Evolutionary conservation across 2,329 filamentous ascomycete species (phyloP).

Genomic region (Aspergillus pseudotamarii): DNA sequence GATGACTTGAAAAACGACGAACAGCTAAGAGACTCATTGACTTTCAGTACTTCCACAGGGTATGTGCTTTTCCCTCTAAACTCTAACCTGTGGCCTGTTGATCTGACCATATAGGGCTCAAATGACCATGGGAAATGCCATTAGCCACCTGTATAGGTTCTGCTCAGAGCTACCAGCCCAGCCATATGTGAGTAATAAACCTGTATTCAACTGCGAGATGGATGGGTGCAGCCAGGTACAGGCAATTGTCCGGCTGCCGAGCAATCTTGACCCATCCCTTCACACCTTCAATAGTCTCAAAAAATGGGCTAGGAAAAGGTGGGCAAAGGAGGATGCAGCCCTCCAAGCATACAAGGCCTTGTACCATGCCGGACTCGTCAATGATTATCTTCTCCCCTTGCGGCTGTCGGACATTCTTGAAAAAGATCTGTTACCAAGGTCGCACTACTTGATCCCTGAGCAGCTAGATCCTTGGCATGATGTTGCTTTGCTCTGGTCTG

Average conservation of each 20-base stretch:
- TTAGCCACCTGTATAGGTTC: constrained; percentile 4
- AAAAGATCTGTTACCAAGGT: background rate
- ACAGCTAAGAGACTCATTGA: background rate
- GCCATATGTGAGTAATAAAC: background rate
- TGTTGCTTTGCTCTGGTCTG: background rate
- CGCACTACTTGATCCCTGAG: background rate
- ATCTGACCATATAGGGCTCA: background rate
- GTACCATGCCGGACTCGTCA: constrained; percentile 1
- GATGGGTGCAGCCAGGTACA: background rate
- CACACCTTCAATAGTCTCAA: background rate
- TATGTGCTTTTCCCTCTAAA: background rate
- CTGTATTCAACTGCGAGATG: background rate
- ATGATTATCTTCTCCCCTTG: constrained; percentile 8
- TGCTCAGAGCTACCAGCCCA: background rate
- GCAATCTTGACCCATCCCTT: constrained; percentile 8
- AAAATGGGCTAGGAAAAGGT: background rate
- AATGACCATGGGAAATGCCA: background rate
- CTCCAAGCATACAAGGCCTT: constrained; percentile 8
- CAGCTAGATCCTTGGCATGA: background rate
- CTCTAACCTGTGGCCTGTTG: background rate
- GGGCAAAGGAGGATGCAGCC: constrained; percentile 8
- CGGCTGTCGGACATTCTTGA: background rate
- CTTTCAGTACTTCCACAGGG: background rate
- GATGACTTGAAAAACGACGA: background rate
- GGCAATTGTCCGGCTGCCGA: background rate